Base-by-base conservation (phyloP, 2,329 filamentous ascomycete genomes). In the Pezicula rhizophila region DNA sequence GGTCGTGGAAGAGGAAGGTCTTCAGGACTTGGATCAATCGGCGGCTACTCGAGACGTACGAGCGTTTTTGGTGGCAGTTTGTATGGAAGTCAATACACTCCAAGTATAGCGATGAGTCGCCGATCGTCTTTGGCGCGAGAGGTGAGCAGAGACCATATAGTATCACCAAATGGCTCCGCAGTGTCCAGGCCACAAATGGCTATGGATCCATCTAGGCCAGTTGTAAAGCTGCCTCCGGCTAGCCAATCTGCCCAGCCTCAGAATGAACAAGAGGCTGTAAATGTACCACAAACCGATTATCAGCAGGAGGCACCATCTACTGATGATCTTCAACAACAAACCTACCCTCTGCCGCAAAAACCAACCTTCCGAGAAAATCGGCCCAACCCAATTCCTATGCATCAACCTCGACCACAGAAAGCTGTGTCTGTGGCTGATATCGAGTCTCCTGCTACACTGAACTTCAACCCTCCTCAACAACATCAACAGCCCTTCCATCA, bases 321-420 rank as follows among this genome's bases (percentile, higher is more conserved):
- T 50, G 78, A 70, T 57, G 76, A 78, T 52, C 63, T 78, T 12
- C 57, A 59, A 38, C 73, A 76, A 35, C 79, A 84, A 60, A 75
- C 69, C 11, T 76, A 81, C 55, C 75, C 76, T 20, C 74, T 80
- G 20, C 78, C 76, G 12, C 78, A 79, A 61, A 80, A 77, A 62
- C 79, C 79, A 25, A 66, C 69, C 17, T 76, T 78, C 65, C 73
- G 79, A 57, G 78, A 84, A 62, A 81, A 73, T 57, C 70, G 75
- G 39, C 67, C 74, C 5, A 73, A 65, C 55, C 66, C 70, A 39
- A 72, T 79, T 57, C 79, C 89, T 1, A 96, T 97, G 83, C 89
- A 97, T 65, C 93, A 97, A 65, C 93, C 93, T 49, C 85, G 89
- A 46, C 92, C 93, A 8, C 91, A 97, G 67, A 97, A 97, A 74